These are phyloP conservation scores for Cardiospermum halicacabum DNA, from an alignment of 345 rosid species.

Conservation along the genomic window DNA sequence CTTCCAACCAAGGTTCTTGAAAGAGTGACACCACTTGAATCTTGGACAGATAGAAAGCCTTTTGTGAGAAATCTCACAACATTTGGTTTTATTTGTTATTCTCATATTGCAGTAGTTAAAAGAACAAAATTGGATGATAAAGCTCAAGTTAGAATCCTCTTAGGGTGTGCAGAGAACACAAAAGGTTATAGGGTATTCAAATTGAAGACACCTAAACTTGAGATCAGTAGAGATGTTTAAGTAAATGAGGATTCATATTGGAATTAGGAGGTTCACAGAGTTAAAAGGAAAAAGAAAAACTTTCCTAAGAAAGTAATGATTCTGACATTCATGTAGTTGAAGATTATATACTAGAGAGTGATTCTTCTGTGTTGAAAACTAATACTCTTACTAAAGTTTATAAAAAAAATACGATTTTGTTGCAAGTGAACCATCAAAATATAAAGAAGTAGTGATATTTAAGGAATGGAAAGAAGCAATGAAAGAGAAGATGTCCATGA, in stretches of 20 bases:
- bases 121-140: too few relatives aligned
- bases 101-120: too few relatives aligned
- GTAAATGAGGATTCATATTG: neutral
- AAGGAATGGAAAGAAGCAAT: neutral
- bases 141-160: too few relatives aligned
- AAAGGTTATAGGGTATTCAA: neutral
- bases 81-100: too few relatives aligned
- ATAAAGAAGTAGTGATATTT: neutral
- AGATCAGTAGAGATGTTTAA: neutral
- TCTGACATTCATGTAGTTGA: neutral
- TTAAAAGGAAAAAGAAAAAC: neutral
- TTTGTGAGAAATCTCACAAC: too few relatives aligned
- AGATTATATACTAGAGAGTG: neutral
- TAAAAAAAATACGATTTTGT: neutral
- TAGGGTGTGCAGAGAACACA: neutral
- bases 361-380: neutral
- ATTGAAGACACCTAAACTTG: neutral
- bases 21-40: too few relatives aligned
- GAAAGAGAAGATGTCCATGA: neutral
- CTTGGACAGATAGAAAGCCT: too few relatives aligned
- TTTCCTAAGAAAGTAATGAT: neutral
- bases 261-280: too few relatives aligned
- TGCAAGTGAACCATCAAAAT: neutral
- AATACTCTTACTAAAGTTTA: too few relatives aligned
- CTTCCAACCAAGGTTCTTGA: too few relatives aligned